Evolutionary conservation across 495 filamentous ascomycete genomes (phyloP).

Genomic region (Xylaria nigripes): DNA sequence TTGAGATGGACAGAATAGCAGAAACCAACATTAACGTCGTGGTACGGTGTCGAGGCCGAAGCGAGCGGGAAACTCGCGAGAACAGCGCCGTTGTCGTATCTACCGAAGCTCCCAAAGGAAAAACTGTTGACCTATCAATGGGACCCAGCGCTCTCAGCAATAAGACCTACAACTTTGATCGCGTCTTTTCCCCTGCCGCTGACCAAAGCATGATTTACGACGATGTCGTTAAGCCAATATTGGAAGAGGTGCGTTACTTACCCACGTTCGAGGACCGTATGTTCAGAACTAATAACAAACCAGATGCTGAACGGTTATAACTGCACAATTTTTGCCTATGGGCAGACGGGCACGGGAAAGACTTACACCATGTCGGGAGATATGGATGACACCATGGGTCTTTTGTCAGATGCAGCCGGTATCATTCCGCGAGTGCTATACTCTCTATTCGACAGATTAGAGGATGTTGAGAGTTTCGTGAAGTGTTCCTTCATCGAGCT

Average conservation of each 20-base stretch:
- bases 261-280: neutral
- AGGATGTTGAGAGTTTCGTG: slow-evolving; percentile 77
- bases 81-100: slow-evolving; percentile 86
- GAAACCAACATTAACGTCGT: slow-evolving; percentile 98
- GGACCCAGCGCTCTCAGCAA: slow-evolving; percentile 86
- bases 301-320: slow-evolving; percentile 96
- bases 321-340: slow-evolving; percentile 97
- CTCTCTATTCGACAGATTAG: slow-evolving; percentile 74
- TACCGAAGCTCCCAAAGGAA: slow-evolving; percentile 79
- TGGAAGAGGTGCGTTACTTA: slow-evolving; percentile 67
- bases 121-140: slow-evolving; percentile 79
- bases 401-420: slow-evolving; percentile 82
- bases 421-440: slow-evolving; percentile 89
- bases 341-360: slow-evolving; percentile 95
- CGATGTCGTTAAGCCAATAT: slow-evolving; percentile 81
- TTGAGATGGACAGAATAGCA: slow-evolving; percentile 58
- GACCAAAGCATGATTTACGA: slow-evolving; percentile 90
- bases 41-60: slow-evolving; percentile 86
- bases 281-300: neutral
- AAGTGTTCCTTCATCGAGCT: slow-evolving; percentile 98
- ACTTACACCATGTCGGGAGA: slow-evolving; percentile 99
- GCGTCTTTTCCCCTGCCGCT: slow-evolving; percentile 91
- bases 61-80: slow-evolving; percentile 82
- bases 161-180: slow-evolving; percentile 94
- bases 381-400: slow-evolving; percentile 76